Percentiles rank a stretch among this genome's conserved stretches.
These are phyloP conservation scores for Aspergillus sp. DNA, from an alignment of 2,329 filamentous ascomycete genomes.

Conservation along the genomic window DNA sequence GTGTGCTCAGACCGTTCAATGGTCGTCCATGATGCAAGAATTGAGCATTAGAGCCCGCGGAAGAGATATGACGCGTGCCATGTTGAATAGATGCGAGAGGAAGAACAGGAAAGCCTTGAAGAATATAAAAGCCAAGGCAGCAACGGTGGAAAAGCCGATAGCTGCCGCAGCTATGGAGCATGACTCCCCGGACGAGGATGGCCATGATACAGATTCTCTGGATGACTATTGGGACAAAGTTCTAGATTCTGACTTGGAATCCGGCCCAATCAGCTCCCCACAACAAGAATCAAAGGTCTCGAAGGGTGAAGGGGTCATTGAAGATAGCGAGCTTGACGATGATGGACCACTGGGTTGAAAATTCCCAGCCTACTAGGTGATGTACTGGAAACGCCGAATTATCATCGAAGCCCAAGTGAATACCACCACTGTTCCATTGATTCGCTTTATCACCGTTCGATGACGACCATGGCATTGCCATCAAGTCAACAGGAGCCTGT, in stretches of 20 bases:
- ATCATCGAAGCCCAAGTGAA: too few species aligned
- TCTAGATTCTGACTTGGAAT: neutral
- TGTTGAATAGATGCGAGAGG: conserved; percentile 60
- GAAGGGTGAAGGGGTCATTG: neutral
- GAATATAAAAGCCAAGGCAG: neutral
- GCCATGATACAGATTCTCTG: neutral
- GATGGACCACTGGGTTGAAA: neutral
- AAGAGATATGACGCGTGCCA: conserved; percentile 63
- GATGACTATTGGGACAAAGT: conserved; percentile 4
- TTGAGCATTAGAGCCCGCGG: conserved; percentile 72
- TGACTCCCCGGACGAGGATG: neutral
- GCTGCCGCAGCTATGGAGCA: neutral
- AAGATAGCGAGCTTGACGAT: conserved; percentile 1
- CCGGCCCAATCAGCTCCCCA: neutral
- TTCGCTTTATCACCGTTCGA: too few species aligned
- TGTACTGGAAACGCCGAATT: neutral
- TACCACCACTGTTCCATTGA: too few species aligned
- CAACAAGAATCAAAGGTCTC: neutral
- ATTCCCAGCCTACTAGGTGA: neutral
- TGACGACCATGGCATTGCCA: too few species aligned
- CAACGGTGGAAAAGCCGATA: neutral
- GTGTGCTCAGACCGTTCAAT: conserved; percentile 64
- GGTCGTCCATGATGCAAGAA: conserved; percentile 80
- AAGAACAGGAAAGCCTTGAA: neutral
- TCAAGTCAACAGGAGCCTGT: too few species aligned